These are phyloP conservation scores for Candida sithepensis DNA, from an alignment of 805 yeast species.

Conservation along the genomic window DNA sequence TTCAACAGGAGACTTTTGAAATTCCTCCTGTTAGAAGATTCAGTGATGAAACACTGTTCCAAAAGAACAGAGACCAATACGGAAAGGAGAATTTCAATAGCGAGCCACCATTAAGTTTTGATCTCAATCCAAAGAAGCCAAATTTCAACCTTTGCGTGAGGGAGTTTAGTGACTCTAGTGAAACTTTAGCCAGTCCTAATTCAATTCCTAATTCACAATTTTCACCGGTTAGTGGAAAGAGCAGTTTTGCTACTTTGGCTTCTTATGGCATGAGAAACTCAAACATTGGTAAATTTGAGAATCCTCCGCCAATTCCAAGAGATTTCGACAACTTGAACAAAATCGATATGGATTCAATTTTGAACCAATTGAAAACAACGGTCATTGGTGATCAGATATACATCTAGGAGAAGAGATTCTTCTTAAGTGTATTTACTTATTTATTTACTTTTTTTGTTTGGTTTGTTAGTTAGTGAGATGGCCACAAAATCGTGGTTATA, in stretches of 20 bases:
- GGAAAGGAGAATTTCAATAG: neutral
- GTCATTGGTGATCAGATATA: constrained; percentile 17
- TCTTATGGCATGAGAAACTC: neutral
- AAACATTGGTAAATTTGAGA: neutral
- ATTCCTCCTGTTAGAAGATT: neutral
- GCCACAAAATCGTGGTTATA: too few relatives aligned
- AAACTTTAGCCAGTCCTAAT: constrained; percentile 8
- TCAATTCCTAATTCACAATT: neutral
- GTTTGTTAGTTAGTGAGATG: neutral
- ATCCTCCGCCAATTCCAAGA: neutral
- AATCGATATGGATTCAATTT: constrained; percentile 10
- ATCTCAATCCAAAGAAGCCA: neutral
- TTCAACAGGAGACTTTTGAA: neutral
- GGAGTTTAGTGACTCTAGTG: constrained; percentile 14
- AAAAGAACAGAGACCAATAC: neutral
- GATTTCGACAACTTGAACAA: constrained; percentile 1
- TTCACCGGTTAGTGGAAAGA: neutral
- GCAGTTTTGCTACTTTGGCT: neutral
- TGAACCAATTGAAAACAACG: constrained; percentile 13
- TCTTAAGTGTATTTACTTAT: neutral
- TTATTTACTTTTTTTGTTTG: neutral
- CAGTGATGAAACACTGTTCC: neutral
- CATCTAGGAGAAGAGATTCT: constrained; percentile 3
- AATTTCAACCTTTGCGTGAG: neutral
- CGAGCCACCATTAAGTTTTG: neutral